Evolutionary conservation across 805 yeast genomes (phyloP).

Genomic region (Saccharomycopsis sp.): DNA sequence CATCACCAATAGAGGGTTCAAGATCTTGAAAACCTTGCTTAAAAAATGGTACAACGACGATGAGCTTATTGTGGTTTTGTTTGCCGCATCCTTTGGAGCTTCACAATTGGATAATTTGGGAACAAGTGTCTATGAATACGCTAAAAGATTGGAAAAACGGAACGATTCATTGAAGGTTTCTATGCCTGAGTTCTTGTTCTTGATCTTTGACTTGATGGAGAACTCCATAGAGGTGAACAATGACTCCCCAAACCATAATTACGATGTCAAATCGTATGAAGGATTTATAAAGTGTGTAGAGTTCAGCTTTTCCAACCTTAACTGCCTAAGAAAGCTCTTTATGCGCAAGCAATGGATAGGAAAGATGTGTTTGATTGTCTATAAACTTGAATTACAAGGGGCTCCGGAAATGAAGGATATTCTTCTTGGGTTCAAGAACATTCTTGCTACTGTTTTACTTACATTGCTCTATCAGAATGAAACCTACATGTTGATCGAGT

Average conservation of each 20-base stretch:
- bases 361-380: conserved; percentile 34
- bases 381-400: conserved; percentile 22
- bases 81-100: conserved; percentile 43
- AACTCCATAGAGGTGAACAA: conserved; percentile 22
- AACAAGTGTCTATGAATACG: conserved; percentile 21
- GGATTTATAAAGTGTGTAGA: conserved; percentile 26
- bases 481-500: conserved; percentile 14
- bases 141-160: conserved; percentile 21
- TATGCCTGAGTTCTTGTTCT: conserved; percentile 40
- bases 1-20: conserved; percentile 45
- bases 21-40: conserved; percentile 39
- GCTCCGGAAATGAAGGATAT: conserved; percentile 7
- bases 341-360: conserved; percentile 29
- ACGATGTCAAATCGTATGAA: conserved; percentile 26
- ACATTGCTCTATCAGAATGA: conserved; percentile 10
- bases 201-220: conserved; percentile 30
- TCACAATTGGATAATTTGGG: conserved; percentile 25
- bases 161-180: conserved; percentile 24
- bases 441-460: conserved; percentile 6
- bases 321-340: conserved; percentile 27
- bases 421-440: conserved; percentile 1
- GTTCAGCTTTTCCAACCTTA: conserved; percentile 29
- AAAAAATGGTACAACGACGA: conserved; percentile 44
- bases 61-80: conserved; percentile 31
- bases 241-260: conserved; percentile 3